Conservation (phyloP, 2,329 filamentous ascomycete species). For the Pseudocercospora pini-densiflorae region DNA sequence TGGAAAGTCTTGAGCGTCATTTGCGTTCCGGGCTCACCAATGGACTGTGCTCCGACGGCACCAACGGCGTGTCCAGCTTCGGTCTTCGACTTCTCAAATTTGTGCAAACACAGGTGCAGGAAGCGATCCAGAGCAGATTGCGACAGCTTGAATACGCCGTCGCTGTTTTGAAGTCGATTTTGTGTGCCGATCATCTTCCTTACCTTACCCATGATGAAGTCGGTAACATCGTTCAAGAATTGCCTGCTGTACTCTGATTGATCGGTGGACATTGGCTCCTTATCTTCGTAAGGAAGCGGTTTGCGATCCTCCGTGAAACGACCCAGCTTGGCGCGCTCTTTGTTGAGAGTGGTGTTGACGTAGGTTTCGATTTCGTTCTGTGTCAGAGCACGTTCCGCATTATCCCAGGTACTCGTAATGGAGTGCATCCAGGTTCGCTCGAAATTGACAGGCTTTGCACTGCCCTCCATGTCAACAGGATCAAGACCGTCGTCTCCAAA, state of each 20-base stretch:
- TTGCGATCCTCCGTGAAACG: constrained; percentile 36
- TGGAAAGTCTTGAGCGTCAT: constrained; percentile 99
- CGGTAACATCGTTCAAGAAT: constrained; percentile 78
- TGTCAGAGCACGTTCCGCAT: constrained; percentile 72
- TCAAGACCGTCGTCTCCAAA: constrained; percentile 96
- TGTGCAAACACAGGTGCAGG: constrained; percentile 79
- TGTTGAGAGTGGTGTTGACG: constrained; percentile 69
- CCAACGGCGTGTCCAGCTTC: constrained; percentile 96
- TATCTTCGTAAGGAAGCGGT: constrained; percentile 69
- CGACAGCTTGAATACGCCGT: constrained; percentile 83
- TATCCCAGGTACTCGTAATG: constrained; percentile 76
- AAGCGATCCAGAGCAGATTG: constrained; percentile 70
- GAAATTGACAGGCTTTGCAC: constrained; percentile 90
- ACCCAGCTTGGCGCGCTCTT: constrained; percentile 67
- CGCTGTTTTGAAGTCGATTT: constrained; percentile 31
- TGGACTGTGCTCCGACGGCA: constrained; percentile 94
- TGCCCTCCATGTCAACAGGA: constrained; percentile 96
- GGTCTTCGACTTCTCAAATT: constrained; percentile 88
- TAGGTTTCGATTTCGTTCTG: constrained; percentile 74
- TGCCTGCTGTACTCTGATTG: constrained; percentile 74
- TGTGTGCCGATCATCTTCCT: constrained; percentile 36
- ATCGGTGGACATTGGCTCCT: constrained; percentile 67
- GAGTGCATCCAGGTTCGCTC: constrained; percentile 86
- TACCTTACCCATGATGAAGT: constrained; percentile 61
- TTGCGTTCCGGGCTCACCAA: constrained; percentile 96